phyloP scores from a whole-genome alignment of 2,329 filamentous ascomycete genomes.

The Lithohypha guttulata region DNA sequence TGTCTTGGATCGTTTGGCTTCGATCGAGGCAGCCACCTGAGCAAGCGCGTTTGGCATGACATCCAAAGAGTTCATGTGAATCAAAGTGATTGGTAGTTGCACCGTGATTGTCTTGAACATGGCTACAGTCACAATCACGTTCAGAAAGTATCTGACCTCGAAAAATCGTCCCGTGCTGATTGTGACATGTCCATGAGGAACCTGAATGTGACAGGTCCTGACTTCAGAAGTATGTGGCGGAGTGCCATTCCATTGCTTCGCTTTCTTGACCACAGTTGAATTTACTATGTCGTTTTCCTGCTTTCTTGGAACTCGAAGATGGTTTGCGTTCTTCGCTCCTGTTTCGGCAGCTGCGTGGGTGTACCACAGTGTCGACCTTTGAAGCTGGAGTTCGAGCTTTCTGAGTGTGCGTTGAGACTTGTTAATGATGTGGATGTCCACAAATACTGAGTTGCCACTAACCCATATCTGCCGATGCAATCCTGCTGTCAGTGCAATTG shows the following conservation, averaged over 20 bases:
- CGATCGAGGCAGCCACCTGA: conserved; percentile 45
- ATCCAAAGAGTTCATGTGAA: conserved; percentile 48
- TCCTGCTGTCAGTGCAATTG: conserved; percentile 40
- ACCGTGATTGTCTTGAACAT: conserved; percentile 42
- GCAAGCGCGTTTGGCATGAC: conserved; percentile 42
- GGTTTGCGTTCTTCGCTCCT: conserved; percentile 38
- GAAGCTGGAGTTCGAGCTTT: conserved; percentile 42
- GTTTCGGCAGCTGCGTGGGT: conserved; percentile 38
- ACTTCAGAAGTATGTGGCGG: conserved; percentile 17
- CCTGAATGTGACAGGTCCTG: conserved; percentile 7
- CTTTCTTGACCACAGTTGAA: conserved; percentile 34
- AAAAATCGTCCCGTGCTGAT: conserved; percentile 40
- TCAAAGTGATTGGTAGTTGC: conserved; percentile 45
- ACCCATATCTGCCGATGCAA: conserved; percentile 50
- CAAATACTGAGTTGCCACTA: conserved; percentile 44
- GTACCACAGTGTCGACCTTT: conserved; percentile 27
- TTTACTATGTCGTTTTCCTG: conserved; percentile 40
- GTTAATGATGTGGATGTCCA: conserved; percentile 43
- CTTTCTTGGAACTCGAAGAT: conserved; percentile 43
- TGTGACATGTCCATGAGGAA: conserved; percentile 14
- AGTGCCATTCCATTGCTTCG: conserved; percentile 39
- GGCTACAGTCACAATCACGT: conserved; percentile 36
- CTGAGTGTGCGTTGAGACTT: conserved; percentile 37
- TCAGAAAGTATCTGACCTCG: conserved; percentile 46
- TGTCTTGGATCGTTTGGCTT: conserved; percentile 35